These are phyloP conservation scores for Helianthus tuberosus DNA, from an alignment of 129 eudicot genomes.

Conservation along the genomic window DNA sequence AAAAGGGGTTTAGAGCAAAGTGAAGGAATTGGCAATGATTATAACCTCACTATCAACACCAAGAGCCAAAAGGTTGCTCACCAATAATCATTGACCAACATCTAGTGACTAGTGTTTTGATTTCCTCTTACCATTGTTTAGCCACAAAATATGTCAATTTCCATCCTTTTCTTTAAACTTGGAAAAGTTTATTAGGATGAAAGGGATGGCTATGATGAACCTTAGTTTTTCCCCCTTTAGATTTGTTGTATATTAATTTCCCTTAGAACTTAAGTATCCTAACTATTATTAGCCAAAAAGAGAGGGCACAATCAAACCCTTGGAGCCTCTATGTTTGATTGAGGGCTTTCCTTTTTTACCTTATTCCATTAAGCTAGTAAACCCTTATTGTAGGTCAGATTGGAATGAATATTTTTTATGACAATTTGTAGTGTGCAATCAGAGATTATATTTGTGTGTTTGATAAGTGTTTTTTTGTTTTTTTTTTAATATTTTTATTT, in stretches of 20 bases:
- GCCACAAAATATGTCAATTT: slow-evolving; percentile 42
- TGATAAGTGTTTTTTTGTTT: not conserved
- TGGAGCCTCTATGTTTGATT: slow-evolving; percentile 58
- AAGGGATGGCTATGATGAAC: slow-evolving; percentile 39
- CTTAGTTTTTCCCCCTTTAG: slow-evolving; percentile 21
- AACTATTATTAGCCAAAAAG: slow-evolving; percentile 50
- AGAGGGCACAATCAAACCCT: slow-evolving; percentile 52
- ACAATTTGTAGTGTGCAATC: slow-evolving; percentile 20
- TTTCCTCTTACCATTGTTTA: slow-evolving; percentile 26
- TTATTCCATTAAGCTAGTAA: slow-evolving; percentile 5
- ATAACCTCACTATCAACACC: slow-evolving; percentile 40
- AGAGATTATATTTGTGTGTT: not conserved
- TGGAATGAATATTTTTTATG: slow-evolving; percentile 17
- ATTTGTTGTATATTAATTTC: slow-evolving; percentile 55
- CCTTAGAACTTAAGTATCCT: slow-evolving; percentile 53
- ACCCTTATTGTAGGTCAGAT: slow-evolving; percentile 4
- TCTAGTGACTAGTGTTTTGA: slow-evolving; percentile 40
- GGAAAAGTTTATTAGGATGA: slow-evolving; percentile 47
- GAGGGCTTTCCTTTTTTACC: slow-evolving; percentile 41
- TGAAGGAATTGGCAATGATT: slow-evolving; percentile 46
- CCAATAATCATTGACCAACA: slow-evolving; percentile 76
- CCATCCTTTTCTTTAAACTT: slow-evolving; percentile 51
- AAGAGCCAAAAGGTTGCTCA: slow-evolving; percentile 87
- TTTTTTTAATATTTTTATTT: not conserved
- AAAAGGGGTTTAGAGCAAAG: slow-evolving; percentile 48